These are phyloP conservation scores for Chalara sp. DNA, from an alignment of 2,329 filamentous ascomycete species.

Conservation along the genomic window DNA sequence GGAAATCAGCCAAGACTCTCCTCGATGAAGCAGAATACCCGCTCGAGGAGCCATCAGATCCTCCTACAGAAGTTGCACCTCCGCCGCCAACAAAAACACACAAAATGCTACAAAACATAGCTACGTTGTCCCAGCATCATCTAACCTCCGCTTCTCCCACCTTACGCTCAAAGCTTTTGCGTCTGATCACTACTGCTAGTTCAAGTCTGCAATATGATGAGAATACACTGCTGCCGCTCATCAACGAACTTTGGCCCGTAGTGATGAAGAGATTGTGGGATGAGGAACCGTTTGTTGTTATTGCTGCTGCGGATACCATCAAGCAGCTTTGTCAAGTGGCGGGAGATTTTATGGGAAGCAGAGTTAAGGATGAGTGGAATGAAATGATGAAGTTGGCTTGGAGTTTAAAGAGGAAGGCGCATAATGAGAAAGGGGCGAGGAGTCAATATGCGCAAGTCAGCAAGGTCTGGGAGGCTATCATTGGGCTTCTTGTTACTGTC, in stretches of 20 bases:
- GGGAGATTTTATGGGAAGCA: slow-evolving; percentile 71
- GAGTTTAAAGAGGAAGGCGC: slow-evolving; percentile 35
- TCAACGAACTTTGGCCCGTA: slow-evolving; percentile 88
- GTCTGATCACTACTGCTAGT: slow-evolving; percentile 66
- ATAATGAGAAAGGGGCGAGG: slow-evolving; percentile 33
- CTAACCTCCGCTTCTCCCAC: slow-evolving; percentile 77
- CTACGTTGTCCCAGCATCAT: slow-evolving; percentile 81
- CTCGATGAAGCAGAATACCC: slow-evolving; percentile 24
- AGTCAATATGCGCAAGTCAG: slow-evolving; percentile 54
- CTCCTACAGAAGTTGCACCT: slow-evolving; percentile 42
- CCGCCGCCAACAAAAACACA: slow-evolving; percentile 72
- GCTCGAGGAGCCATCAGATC: slow-evolving; percentile 23
- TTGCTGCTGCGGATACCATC: slow-evolving; percentile 65
- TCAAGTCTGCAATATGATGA: slow-evolving; percentile 69
- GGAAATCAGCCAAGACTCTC: slow-evolving; percentile 29
- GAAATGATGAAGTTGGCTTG: slow-evolving; percentile 36
- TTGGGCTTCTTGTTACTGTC: slow-evolving; percentile 53
- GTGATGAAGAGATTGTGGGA: slow-evolving; percentile 63
- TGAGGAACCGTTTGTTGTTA: slow-evolving; percentile 58
- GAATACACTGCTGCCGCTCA: slow-evolving; percentile 76
- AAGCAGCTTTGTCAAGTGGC: slow-evolving; percentile 62
- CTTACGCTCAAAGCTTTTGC: slow-evolving; percentile 71
- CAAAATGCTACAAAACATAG: slow-evolving; percentile 72
- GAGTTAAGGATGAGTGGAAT: slow-evolving; percentile 70
- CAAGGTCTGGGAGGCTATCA: slow-evolving; percentile 57